These are phyloP conservation scores for Hypoxylon perforatum DNA, from an alignment of 495 filamentous ascomycete species.

Conservation along the genomic window DNA sequence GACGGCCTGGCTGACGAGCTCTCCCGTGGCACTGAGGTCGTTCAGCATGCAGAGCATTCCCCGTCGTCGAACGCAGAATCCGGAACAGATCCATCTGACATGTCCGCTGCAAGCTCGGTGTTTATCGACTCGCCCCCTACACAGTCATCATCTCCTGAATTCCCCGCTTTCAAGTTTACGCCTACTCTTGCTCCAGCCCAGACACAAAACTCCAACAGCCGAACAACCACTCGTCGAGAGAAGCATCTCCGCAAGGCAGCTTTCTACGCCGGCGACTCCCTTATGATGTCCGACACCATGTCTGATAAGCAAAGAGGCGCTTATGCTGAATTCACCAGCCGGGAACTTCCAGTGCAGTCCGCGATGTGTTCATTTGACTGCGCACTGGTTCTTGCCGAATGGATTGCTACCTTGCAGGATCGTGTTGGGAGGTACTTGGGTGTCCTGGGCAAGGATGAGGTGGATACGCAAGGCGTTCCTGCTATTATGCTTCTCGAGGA, in stretches of 20 bases:
- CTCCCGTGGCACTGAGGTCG: slow-evolving; percentile 78
- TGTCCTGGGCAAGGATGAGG: slow-evolving; percentile 82
- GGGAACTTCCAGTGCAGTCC: slow-evolving; percentile 92
- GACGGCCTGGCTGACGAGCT: slow-evolving; percentile 93
- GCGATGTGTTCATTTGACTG: slow-evolving; percentile 96
- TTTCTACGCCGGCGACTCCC: slow-evolving; percentile 92
- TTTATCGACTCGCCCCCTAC: slow-evolving; percentile 67
- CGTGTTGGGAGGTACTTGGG: slow-evolving; percentile 90
- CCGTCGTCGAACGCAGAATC: slow-evolving; percentile 64
- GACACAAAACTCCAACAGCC: slow-evolving; percentile 42
- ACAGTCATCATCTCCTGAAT: slow-evolving; percentile 64
- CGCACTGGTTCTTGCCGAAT: slow-evolving; percentile 96
- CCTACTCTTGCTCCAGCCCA: slow-evolving; percentile 38
- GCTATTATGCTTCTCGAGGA: slow-evolving; percentile 91
- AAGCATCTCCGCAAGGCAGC: slow-evolving; percentile 92
- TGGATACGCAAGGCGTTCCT: slow-evolving; percentile 80
- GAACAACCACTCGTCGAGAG: slow-evolving; percentile 68
- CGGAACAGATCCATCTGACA: slow-evolving; percentile 62
- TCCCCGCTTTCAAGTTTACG: slow-evolving; percentile 52
- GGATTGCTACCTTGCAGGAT: slow-evolving; percentile 94
- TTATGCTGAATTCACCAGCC: slow-evolving; percentile 84
- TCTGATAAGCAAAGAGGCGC: slow-evolving; percentile 88
- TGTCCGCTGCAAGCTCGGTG: slow-evolving; percentile 58
- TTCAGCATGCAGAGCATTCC: slow-evolving; percentile 78
- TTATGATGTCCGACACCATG: slow-evolving; percentile 91